Percentiles rank a stretch among this genome's conserved stretches.
phyloP scores from a whole-genome alignment of 208 protist genomes.

The Trypanosoma vivax region DNA sequence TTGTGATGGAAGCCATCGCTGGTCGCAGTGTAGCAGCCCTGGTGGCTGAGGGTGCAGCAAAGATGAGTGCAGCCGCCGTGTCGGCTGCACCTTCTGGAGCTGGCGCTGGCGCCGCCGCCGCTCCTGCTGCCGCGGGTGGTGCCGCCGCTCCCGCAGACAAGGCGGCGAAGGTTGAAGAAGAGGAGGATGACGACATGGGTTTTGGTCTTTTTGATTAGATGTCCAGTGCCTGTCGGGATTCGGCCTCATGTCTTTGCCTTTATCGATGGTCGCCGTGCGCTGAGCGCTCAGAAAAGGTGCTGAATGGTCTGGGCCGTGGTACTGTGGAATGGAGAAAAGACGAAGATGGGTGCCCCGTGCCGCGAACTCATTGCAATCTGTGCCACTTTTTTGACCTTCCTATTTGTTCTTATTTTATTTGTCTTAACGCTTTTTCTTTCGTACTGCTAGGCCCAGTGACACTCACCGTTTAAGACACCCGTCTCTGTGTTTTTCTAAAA shows the following conservation, averaged over 20 bases:
- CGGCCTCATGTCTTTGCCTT: not conserved
- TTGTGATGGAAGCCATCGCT: slow-evolving; percentile 71
- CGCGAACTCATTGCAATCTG: not conserved
- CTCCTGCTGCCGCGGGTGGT: slow-evolving; percentile 28
- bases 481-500: too few species aligned
- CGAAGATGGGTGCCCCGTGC: too few species aligned
- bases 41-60: slow-evolving; percentile 65
- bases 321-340: too few species aligned
- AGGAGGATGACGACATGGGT: slow-evolving; percentile 87
- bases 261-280: not conserved
- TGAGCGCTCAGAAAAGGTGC: too few species aligned
- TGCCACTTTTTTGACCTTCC: slow-evolving; percentile 6
- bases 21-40: slow-evolving; percentile 73
- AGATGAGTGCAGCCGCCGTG: slow-evolving; percentile 65
- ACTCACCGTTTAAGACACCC: too few species aligned
- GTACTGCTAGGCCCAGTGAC: too few species aligned
- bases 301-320: too few species aligned
- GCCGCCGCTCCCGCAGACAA: slow-evolving; percentile 38
- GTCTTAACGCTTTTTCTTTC: too few species aligned
- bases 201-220: slow-evolving; percentile 88
- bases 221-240: not conserved
- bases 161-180: slow-evolving; percentile 65
- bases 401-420: slow-evolving; percentile 1
- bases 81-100: slow-evolving; percentile 29
- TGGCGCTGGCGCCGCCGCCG: slow-evolving; percentile 22